Conservation (phyloP, 1,284 basidiomycete species). For the Marasmius fiardii region DNA sequence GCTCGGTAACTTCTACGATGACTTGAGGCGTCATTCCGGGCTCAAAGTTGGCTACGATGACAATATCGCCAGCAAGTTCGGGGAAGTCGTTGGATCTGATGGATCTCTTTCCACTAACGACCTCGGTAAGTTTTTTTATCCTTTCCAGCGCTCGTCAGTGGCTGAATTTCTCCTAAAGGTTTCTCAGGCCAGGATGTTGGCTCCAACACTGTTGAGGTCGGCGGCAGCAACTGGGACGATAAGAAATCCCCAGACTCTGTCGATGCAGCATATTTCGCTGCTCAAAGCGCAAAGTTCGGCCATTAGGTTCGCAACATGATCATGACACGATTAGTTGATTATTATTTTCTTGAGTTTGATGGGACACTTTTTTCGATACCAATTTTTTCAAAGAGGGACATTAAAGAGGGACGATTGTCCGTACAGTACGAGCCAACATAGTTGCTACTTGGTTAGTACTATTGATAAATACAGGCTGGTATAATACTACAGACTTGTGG, state of each 20-base stretch:
- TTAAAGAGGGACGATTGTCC: too few species aligned
- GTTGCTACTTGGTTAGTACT: too few species aligned
- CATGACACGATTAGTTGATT: too few species aligned
- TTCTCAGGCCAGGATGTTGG: conserved; percentile 16
- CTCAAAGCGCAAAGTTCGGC: not conserved
- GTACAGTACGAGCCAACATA: too few species aligned
- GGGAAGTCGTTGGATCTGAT: conserved; percentile 13
- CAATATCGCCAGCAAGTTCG: conserved; percentile 17
- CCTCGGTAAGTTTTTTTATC: not conserved
- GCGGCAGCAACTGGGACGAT: conserved; percentile 17
- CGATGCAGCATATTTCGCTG: not conserved
- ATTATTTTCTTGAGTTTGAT: too few species aligned
- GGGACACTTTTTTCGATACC: too few species aligned
- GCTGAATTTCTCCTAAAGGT: not conserved
- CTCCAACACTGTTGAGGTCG: conserved; percentile 13
- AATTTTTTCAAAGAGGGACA: too few species aligned
- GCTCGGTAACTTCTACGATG: conserved; percentile 23
- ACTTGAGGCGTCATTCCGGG: conserved; percentile 23
- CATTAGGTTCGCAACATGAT: too few species aligned
- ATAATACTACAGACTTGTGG: too few species aligned
- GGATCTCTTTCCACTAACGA: conserved; percentile 15
- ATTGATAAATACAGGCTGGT: too few species aligned
- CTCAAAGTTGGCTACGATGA: conserved; percentile 22
- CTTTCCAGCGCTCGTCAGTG: not conserved
- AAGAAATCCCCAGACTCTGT: conserved; percentile 11